Conservation (phyloP, 306 rosid genomes). For the Hippophae tibetana region DNA sequence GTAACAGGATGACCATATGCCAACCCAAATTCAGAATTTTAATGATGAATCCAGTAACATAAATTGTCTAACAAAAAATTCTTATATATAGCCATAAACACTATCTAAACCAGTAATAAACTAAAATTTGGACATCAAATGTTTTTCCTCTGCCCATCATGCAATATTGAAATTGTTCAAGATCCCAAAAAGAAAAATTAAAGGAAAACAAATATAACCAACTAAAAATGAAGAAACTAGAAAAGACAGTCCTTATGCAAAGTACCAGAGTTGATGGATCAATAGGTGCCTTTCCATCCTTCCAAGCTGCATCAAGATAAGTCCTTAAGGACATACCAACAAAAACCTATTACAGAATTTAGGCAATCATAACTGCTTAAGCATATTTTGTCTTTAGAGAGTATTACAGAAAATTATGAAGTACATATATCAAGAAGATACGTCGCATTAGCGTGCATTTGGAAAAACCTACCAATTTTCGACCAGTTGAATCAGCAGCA, state of each 20-base stretch:
- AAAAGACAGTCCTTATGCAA: background rate
- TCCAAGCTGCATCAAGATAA: constrained; percentile 96
- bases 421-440: background rate
- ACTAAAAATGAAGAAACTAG: background rate
- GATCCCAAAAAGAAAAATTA: background rate
- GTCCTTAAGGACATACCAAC: constrained; percentile 97
- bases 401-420: background rate
- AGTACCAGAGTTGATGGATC: constrained; percentile 89
- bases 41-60: background rate
- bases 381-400: background rate
- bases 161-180: background rate
- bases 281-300: constrained; percentile 97
- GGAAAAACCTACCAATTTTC: constrained; percentile 72
- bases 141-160: background rate
- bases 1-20: constrained; percentile 4
- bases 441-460: constrained; percentile 5
- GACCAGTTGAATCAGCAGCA: constrained; percentile 94
- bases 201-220: background rate
- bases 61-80: constrained; percentile 1
- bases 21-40: constrained; percentile 14
- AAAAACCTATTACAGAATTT: constrained; percentile 54
- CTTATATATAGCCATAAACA: background rate
- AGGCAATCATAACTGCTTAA: constrained; percentile 1
- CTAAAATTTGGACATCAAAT: background rate
- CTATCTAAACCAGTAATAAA: background rate